Percentiles rank a stretch among this genome's conserved stretches.
These are phyloP conservation scores for Lichtheimia corymbifera DNA, from an alignment of 371 early-diverging fungal species.

Conservation along the genomic window DNA sequence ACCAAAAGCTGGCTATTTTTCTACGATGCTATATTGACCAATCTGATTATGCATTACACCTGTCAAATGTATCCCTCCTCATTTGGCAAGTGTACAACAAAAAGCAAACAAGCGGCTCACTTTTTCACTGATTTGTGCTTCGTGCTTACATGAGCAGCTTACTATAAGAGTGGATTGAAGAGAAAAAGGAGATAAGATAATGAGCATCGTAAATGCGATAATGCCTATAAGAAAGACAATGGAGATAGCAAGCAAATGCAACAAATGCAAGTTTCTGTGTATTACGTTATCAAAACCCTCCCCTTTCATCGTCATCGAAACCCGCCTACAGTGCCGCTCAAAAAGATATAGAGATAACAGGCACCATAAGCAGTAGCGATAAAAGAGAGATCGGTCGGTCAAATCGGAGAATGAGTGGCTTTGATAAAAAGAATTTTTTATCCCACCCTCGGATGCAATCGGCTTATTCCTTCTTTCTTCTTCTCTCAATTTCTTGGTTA, in stretches of 20 bases:
- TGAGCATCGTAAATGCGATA: no score
- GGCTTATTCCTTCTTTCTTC: constrained; percentile 6
- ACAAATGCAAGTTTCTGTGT: background rate
- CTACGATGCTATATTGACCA: background rate
- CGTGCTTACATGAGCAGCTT: no score
- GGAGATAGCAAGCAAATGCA: background rate
- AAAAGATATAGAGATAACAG: background rate
- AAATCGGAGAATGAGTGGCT: background rate
- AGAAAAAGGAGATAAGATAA: no score
- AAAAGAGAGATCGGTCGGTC: background rate
- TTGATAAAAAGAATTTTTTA: background rate
- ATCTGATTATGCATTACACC: constrained; percentile 3
- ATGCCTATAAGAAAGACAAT: background rate
- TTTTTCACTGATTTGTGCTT: no score
- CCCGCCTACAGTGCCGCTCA: background rate
- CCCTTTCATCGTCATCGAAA: background rate
- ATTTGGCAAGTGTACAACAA: no score
- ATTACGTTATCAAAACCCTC: background rate
- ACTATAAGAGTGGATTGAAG: no score
- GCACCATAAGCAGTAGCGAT: background rate
- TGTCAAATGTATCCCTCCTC: no score
- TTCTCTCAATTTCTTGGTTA: background rate
- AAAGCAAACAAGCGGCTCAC: no score
- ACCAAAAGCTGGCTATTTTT: no score
- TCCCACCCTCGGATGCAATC: background rate